phyloP scores from a whole-genome alignment of 129 eudicot genomes.

The Pittosporum tobira region DNA sequence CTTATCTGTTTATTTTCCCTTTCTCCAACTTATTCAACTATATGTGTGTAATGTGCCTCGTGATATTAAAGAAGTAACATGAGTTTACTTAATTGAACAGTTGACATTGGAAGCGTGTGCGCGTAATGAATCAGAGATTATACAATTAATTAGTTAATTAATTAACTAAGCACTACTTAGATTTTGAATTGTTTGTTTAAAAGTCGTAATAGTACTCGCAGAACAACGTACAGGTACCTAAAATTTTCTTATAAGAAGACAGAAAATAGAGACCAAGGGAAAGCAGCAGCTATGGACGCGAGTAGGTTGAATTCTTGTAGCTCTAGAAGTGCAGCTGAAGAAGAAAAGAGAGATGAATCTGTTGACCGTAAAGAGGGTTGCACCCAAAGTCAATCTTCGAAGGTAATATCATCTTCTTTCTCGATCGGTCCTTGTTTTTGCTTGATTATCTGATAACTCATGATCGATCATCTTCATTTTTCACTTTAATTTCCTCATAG shows the following conservation, averaged over 20 bases:
- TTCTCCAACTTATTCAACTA: slow-evolving; percentile 5
- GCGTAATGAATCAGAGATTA: no score
- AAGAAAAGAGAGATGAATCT: slow-evolving; percentile 10
- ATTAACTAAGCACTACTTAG: slow-evolving; percentile 10
- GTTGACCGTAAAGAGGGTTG: slow-evolving; percentile 8
- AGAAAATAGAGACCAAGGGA: neutral
- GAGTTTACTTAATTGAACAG: slow-evolving; percentile 22
- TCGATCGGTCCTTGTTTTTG: neutral
- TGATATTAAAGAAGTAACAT: neutral
- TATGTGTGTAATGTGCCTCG: no score
- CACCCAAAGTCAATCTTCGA: slow-evolving; percentile 13
- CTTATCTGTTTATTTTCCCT: slow-evolving; percentile 4
- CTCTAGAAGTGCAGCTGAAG: slow-evolving; percentile 10
- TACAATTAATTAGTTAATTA: no score
- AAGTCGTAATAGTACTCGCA: slow-evolving; percentile 4
- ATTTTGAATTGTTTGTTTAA: slow-evolving; percentile 2
- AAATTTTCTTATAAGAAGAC: neutral
- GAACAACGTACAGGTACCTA: neutral
- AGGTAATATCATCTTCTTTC: slow-evolving; percentile 11
- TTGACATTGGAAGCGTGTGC: slow-evolving; percentile 27
- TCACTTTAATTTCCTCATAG: neutral
- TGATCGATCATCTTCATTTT: no score
- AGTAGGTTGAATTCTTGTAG: slow-evolving; percentile 3
- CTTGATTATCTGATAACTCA: neutral
- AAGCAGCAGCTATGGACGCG: slow-evolving; percentile 13